Conservation (phyloP, 164 flowering plant species). For the Umbilicus rupestris region DNA sequence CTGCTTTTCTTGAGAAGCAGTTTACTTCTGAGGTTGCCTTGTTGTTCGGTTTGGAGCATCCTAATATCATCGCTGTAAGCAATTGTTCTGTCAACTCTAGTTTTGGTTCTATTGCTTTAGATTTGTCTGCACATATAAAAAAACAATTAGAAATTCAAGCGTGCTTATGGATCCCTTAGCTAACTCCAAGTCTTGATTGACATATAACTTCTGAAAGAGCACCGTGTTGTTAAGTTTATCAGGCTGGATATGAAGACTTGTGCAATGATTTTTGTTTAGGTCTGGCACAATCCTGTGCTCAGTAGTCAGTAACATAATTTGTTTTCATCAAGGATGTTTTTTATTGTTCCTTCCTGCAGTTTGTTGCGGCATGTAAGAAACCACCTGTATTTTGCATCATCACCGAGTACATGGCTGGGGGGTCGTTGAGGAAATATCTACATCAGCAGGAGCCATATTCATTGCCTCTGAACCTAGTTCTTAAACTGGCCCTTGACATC, state of each 20-base stretch:
- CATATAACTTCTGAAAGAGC: too few relatives aligned
- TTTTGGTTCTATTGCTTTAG: slow-evolving; percentile 11
- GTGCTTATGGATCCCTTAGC: too few relatives aligned
- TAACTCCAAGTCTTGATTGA: too few relatives aligned
- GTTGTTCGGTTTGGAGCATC: slow-evolving; percentile 53
- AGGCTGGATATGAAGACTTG: too few relatives aligned
- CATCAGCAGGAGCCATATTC: slow-evolving; percentile 93
- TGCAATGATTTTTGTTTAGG: too few relatives aligned
- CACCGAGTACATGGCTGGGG: slow-evolving; percentile 86
- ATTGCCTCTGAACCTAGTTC: slow-evolving; percentile 51
- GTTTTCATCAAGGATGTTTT: neutral
- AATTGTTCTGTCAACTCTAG: too few relatives aligned
- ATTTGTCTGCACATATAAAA: neutral
- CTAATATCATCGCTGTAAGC: slow-evolving; percentile 82
- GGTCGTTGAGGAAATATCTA: slow-evolving; percentile 66
- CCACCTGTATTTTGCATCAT: slow-evolving; percentile 95
- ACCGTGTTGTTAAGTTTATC: too few relatives aligned
- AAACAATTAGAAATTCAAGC: too few relatives aligned
- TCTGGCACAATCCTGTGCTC: too few relatives aligned
- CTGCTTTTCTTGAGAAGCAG: slow-evolving; percentile 51
- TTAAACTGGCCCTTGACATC: slow-evolving; percentile 73
- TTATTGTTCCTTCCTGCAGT: slow-evolving; percentile 35
- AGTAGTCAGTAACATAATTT: neutral
- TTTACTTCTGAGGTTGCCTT: slow-evolving; percentile 67
- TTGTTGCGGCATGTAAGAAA: slow-evolving; percentile 91